Conservation (phyloP, 2,329 filamentous ascomycete species). For the Ophidiomyces ophidiicola region DNA sequence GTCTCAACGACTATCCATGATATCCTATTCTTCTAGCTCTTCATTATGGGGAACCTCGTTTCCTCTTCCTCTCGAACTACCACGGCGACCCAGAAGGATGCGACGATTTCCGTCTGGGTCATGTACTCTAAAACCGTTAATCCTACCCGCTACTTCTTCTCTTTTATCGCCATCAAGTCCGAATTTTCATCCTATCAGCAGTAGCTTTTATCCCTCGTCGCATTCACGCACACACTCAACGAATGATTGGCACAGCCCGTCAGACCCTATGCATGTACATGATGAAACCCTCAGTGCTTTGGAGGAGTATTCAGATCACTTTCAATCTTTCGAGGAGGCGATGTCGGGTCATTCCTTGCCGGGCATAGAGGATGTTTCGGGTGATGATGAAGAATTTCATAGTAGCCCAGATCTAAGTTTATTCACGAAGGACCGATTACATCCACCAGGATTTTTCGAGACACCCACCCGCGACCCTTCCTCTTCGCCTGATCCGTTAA, state of each 20-base stretch:
- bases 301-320: constrained; percentile 20
- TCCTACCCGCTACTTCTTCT: constrained; percentile 19
- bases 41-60: constrained; percentile 18
- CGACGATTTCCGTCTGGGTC: constrained; percentile 27
- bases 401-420: background rate
- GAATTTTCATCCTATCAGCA: background rate
- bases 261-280: constrained; percentile 3
- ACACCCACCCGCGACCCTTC: background rate
- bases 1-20: constrained; percentile 21
- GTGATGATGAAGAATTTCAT: background rate
- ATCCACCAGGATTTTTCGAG: constrained; percentile 5
- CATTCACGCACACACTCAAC: constrained; percentile 8
- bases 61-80: constrained; percentile 18
- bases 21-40: constrained; percentile 19
- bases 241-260: constrained; percentile 8
- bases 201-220: background rate
- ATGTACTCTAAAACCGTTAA: constrained; percentile 25
- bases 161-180: constrained; percentile 11
- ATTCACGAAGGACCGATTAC: constrained; percentile 2
- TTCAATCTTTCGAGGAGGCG: constrained; percentile 20
- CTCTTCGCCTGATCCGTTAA: background rate
- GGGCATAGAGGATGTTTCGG: constrained; percentile 7
- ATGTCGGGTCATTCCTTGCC: constrained; percentile 14
- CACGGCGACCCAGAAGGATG: constrained; percentile 21
- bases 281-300: constrained; percentile 26